Conservation (phyloP, 179 eudicot genomes). For the Spinacia oleracea region DNA sequence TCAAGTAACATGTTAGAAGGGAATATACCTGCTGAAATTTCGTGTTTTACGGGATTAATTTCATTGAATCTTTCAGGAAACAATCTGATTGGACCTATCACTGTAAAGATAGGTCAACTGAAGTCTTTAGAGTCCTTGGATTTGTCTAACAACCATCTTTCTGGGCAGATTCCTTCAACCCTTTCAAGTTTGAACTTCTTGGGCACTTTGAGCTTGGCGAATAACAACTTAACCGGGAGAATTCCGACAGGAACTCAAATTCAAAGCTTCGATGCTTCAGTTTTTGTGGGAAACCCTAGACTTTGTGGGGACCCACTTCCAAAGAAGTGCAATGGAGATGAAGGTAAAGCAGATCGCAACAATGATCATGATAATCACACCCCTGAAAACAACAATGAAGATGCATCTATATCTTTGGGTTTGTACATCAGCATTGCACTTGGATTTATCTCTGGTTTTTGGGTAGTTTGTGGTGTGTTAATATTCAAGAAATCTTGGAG, state of each 20-base stretch:
- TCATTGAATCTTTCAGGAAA: slow-evolving; percentile 39
- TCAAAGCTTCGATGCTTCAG: slow-evolving; percentile 33
- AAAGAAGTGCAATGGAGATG: slow-evolving; percentile 12
- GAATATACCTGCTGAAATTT: slow-evolving; percentile 21
- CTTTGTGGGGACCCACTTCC: slow-evolving; percentile 48
- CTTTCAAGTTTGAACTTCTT: slow-evolving; percentile 25
- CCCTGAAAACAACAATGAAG: background rate
- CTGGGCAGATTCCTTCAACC: slow-evolving; percentile 37
- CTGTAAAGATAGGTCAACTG: slow-evolving; percentile 27
- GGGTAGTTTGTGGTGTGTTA: slow-evolving; percentile 20
- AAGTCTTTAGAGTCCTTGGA: slow-evolving; percentile 33
- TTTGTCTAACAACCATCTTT: slow-evolving; percentile 31
- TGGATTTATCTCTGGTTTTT: slow-evolving; percentile 28
- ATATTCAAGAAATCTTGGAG: slow-evolving; percentile 29
- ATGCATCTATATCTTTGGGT: slow-evolving; percentile 9
- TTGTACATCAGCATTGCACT: slow-evolving; percentile 24
- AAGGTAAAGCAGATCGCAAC: background rate
- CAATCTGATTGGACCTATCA: slow-evolving; percentile 30
- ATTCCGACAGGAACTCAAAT: slow-evolving; percentile 50
- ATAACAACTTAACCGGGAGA: slow-evolving; percentile 40
- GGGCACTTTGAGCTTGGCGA: slow-evolving; percentile 35
- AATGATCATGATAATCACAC: background rate
- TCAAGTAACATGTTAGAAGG: slow-evolving; percentile 38
- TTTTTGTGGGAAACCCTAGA: slow-evolving; percentile 31
- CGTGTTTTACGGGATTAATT: slow-evolving; percentile 14